phyloP scores from a whole-genome alignment of 2,329 filamentous ascomycete species.

The Macroventuria anomochaeta region DNA sequence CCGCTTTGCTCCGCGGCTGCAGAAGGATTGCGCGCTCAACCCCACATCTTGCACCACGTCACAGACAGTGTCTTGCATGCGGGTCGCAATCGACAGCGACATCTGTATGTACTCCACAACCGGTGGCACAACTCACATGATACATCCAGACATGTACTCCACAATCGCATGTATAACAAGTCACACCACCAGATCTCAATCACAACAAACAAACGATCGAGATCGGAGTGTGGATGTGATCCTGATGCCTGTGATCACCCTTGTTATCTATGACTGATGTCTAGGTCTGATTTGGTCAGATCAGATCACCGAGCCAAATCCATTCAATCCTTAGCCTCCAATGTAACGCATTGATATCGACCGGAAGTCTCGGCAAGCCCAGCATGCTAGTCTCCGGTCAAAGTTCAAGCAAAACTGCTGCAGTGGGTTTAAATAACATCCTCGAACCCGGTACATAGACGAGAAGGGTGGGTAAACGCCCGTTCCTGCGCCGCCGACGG shows the following conservation, averaged over 20 bases:
- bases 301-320: background rate
- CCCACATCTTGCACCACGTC: slow-evolving; percentile 16
- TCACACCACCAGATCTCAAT: background rate
- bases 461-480: slow-evolving; percentile 1
- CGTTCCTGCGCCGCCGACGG: background rate
- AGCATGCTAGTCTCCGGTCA: background rate
- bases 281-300: background rate
- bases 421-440: background rate
- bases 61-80: slow-evolving; percentile 10
- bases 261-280: too few relatives aligned
- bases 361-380: background rate
- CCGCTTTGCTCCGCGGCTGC: background rate
- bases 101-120: background rate
- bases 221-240: background rate
- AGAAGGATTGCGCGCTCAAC: background rate
- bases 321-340: too few relatives aligned
- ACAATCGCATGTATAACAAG: background rate
- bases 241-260: background rate
- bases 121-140: background rate
- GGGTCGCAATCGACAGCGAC: background rate
- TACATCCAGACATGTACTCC: background rate
- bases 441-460: background rate
- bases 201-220: background rate
- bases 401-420: background rate
- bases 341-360: too few relatives aligned